These are phyloP conservation scores for Boletales sp. DNA, from an alignment of 768 basidiomycete species.

Conservation along the genomic window DNA sequence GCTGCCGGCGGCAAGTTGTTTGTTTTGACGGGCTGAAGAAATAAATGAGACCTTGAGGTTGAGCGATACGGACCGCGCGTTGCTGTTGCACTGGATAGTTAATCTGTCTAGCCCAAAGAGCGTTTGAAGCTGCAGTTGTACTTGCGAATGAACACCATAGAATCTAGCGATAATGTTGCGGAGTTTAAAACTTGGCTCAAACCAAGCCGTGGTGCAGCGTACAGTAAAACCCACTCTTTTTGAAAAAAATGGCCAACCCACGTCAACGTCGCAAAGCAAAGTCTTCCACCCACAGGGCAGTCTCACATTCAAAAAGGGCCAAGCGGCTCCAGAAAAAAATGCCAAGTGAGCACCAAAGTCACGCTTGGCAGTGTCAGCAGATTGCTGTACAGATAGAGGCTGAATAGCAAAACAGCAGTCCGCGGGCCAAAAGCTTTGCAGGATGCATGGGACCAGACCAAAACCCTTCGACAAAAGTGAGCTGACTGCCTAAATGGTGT, in stretches of 20 bases:
- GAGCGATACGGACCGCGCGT: no score
- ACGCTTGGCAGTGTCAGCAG: not conserved
- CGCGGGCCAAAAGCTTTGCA: conserved; percentile 78
- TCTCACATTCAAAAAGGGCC: conserved; percentile 71
- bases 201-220: no score
- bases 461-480: conserved; percentile 92
- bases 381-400: not conserved
- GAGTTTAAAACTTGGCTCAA: conserved; percentile 9
- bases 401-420: conserved; percentile 48
- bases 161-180: not conserved
- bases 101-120: no score
- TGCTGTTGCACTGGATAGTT: no score
- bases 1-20: conserved; percentile 4
- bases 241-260: conserved; percentile 78
- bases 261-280: conserved; percentile 85
- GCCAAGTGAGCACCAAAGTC: conserved; percentile 47
- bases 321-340: conserved; percentile 77
- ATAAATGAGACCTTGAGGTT: no score
- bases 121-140: no score
- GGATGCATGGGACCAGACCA: conserved; percentile 81
- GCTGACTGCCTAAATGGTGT: conserved; percentile 21
- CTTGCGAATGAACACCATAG: no score
- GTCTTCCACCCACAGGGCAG: conserved; percentile 68
- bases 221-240: no score
- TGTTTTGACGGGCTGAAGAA: no score